Base-by-base conservation (phyloP, 2,329 filamentous ascomycete genomes). In the Aplosporella prunicola region DNA sequence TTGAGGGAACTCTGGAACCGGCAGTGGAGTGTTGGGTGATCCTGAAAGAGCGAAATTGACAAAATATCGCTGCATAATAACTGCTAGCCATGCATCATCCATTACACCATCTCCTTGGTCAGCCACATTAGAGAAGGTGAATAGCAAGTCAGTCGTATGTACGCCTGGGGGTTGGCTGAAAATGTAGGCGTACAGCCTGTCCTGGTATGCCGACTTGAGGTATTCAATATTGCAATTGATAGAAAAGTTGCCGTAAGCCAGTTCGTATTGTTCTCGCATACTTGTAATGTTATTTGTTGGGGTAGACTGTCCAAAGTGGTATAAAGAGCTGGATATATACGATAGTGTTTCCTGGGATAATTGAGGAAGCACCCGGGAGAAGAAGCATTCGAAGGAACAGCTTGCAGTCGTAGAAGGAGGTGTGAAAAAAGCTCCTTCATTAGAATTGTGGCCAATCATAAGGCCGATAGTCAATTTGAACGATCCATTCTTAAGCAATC, bases 61-160 rank as follows among this genome's bases (percentile, higher is more conserved):
- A 20, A 31, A 31, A n/a, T 31, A 31, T 9, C 29, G 29, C 29
- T 31, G 29, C 29, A 31, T 31, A 8, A n/a, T 11, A 10, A 9
- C 10, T 9, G 29, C 29, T 8, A 31, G 16, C 4, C 8, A 15
- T 2, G 28, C 28, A 11, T 7, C 28, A 9, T 10, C 17, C 15
- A n/a, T n/a, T n/a, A n/a, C n/a, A n/a, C n/a, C n/a, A n/a, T 16
- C 3, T 16, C 16, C 29, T 16, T 20, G 9, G 9, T 6, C 11
- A 8, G 27, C 5, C 11, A 11, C 29, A 18, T 20, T 13, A 13
- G 18, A 31, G 16, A 31, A 31, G 15, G 29, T 31, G 16, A 20
- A 31, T 11, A 11, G 17, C 29, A 20, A 18, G 29, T 31, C 29
- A 13, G 13, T 9, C 4, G 29, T n/a, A 13, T 31, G 29, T 18